Percentiles rank a stretch among this genome's conserved stretches.
Evolutionary conservation across 495 filamentous ascomycete species (phyloP).

Genomic region (Penicillium argentinense): DNA sequence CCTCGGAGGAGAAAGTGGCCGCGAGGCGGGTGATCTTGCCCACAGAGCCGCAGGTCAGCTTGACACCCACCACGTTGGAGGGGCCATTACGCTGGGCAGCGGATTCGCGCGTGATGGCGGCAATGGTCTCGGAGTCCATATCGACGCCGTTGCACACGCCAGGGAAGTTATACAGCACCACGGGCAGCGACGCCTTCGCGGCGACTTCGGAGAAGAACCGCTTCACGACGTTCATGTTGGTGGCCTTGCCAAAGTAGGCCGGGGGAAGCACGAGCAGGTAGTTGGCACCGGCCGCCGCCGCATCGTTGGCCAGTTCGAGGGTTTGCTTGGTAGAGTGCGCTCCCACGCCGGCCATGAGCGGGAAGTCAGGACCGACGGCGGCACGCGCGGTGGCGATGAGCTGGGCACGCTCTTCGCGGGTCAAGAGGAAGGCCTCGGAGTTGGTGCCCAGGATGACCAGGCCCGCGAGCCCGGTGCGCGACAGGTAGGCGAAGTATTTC

Average conservation of each 20-base stretch:
- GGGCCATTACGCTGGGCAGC: constrained; percentile 48
- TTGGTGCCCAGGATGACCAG: constrained; percentile 65
- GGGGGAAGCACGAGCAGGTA: constrained; percentile 62
- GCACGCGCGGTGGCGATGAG: constrained; percentile 53
- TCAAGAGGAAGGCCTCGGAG: constrained; percentile 64
- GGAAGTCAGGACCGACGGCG: constrained; percentile 49
- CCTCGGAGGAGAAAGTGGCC: constrained; percentile 50
- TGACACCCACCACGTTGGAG: constrained; percentile 61
- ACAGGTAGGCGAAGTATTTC: constrained; percentile 58
- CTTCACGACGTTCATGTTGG: constrained; percentile 55
- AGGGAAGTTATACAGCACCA: constrained; percentile 72
- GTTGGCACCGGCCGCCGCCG: constrained; percentile 55
- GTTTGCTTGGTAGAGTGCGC: constrained; percentile 66
- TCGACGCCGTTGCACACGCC: constrained; percentile 72
- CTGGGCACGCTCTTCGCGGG: constrained; percentile 55
- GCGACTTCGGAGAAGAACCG: constrained; percentile 63
- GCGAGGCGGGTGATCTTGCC: constrained; percentile 63
- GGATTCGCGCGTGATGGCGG: constrained; percentile 43
- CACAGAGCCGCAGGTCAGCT: constrained; percentile 68
- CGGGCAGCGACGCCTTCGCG: constrained; percentile 47
- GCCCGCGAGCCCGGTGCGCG: constrained; percentile 53
- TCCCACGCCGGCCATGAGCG: constrained; percentile 63
- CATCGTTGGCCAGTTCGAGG: constrained; percentile 58
- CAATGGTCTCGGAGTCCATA: constrained; percentile 61
- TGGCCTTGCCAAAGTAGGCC: constrained; percentile 64